Evolutionary conservation across 352 stramenopile species (phyloP).

Genomic region (Chrysophaeum taylorii): DNA sequence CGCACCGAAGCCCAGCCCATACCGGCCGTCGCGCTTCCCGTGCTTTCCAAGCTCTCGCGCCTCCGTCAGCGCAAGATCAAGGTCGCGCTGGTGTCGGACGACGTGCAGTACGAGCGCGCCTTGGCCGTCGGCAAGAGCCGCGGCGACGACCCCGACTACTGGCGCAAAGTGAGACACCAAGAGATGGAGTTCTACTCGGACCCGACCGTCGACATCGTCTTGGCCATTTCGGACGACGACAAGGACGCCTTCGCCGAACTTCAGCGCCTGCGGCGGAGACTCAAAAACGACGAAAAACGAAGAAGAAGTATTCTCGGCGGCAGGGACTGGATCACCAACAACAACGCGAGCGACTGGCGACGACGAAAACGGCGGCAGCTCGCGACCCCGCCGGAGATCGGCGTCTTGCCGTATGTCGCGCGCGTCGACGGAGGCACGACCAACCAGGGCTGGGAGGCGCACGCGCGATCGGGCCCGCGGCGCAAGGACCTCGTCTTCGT

Average conservation of each 20-base stretch:
- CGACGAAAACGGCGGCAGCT: too few species aligned
- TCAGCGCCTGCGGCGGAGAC: too few species aligned
- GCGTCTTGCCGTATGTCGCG: neutral
- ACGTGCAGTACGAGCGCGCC: constrained; percentile 3
- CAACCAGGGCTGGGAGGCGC: neutral
- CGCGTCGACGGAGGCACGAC: neutral
- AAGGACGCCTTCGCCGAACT: neutral
- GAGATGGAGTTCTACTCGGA: neutral
- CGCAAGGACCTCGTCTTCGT: constrained; percentile 1
- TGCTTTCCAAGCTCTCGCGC: neutral
- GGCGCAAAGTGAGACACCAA: neutral
- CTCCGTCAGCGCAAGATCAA: neutral
- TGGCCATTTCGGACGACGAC: constrained; percentile 5
- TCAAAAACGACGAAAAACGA: too few species aligned
- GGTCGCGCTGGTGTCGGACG: neutral
- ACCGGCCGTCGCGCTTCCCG: neutral
- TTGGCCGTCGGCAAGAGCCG: neutral
- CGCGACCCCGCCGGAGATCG: neutral
- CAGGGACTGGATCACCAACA: too few species aligned
- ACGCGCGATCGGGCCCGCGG: neutral
- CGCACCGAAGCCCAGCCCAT: neutral
- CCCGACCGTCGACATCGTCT: neutral
- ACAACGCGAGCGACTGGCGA: too few species aligned
- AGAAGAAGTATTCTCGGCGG: too few species aligned
- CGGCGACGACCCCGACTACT: constrained; percentile 9